Evolutionary conservation across 768 basidiomycete species (phyloP), one percentile per base, ranked within the genome.

Genomic region (Tricholoma bakamatsutake): DNA sequence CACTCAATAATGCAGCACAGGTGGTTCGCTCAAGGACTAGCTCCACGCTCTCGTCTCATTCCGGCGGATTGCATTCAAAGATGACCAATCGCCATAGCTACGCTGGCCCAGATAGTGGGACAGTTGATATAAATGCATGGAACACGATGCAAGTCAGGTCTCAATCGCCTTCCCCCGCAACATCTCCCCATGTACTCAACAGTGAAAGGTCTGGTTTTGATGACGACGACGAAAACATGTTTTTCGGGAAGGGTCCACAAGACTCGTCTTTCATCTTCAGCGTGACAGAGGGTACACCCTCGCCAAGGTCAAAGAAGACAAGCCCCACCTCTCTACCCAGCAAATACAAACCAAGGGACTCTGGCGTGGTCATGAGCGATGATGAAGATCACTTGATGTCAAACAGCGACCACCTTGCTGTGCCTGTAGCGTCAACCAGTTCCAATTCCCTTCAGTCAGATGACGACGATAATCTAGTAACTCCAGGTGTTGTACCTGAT

Each of bases 341-440:
- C 63, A 92, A 91, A 69, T 90, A 81, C 70, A 81, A 81, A 52
- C 79, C 81, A n/a, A 76, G 82, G 11, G 87, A 90, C 66, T 88
- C 87, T 1, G 82, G 85, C 11, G 70, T 86, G 39, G 79, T 74
- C 6, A 66, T 86, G 4, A 82, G 79, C 60, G 85, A 88, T 45
- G 87, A 88, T 50, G 73, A 76, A 45, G 70, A 75, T 28, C 66
- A 56, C n/a, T 63, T 61, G 62, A 53, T 53, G 40, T 42, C 56
- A 34, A 51, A 50, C 18, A 55, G 56, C 15, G 69, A 71, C 53
- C 62, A 62, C 50, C 52, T 71, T 17, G 71, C 69, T 46, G 69
- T 74, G 27, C 82, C 84, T 31, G 75, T 70, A 33, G 76, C 80
- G 0, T 89, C 85, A 0, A 84, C 79, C 5, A 87, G 85, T 47